phyloP scores from a whole-genome alignment of 768 basidiomycete species.

The Tulasnella sp. region DNA sequence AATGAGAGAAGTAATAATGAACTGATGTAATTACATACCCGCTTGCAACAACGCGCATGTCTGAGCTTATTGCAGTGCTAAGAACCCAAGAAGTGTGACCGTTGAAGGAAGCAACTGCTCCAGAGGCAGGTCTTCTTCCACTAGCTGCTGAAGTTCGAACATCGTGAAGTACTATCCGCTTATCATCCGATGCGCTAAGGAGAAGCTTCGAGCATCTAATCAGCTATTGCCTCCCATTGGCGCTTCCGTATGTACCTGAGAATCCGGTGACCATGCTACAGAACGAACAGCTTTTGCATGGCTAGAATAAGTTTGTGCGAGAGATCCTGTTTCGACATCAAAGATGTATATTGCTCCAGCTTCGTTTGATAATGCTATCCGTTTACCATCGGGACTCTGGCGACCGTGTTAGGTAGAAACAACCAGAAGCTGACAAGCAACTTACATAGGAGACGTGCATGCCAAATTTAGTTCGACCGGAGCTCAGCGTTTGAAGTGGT shows the following conservation, averaged over 20 bases:
- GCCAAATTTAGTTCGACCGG: slow-evolving; percentile 61
- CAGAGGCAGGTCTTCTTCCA: slow-evolving; percentile 42
- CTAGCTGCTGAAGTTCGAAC: slow-evolving; percentile 50
- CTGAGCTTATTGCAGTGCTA: slow-evolving; percentile 67
- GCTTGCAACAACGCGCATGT: slow-evolving; percentile 63
- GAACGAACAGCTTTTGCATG: slow-evolving; percentile 86
- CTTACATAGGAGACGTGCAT: slow-evolving; percentile 59
- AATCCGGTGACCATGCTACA: slow-evolving; percentile 80
- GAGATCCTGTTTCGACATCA: slow-evolving; percentile 53
- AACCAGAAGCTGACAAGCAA: slow-evolving; percentile 16
- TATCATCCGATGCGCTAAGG: slow-evolving; percentile 85
- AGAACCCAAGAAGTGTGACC: slow-evolving; percentile 92
- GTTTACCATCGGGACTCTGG: slow-evolving; percentile 79
- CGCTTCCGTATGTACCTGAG: slow-evolving; percentile 40
- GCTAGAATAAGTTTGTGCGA: slow-evolving; percentile 62
- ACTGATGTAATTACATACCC: slow-evolving; percentile 40
- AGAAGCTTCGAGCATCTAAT: slow-evolving; percentile 43
- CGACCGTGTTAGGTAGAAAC: not conserved
- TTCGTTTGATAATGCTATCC: slow-evolving; percentile 71
- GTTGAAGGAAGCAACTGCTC: slow-evolving; percentile 70
- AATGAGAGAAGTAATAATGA: not conserved
- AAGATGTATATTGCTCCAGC: slow-evolving; percentile 81
- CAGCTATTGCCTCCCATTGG: not conserved
- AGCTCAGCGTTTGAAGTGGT: slow-evolving; percentile 36
- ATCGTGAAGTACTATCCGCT: slow-evolving; percentile 80